Evolutionary conservation across 2,329 filamentous ascomycete genomes (phyloP), one percentile per base, ranked within the genome.

Genomic region (Colletotrichum viniferum): DNA sequence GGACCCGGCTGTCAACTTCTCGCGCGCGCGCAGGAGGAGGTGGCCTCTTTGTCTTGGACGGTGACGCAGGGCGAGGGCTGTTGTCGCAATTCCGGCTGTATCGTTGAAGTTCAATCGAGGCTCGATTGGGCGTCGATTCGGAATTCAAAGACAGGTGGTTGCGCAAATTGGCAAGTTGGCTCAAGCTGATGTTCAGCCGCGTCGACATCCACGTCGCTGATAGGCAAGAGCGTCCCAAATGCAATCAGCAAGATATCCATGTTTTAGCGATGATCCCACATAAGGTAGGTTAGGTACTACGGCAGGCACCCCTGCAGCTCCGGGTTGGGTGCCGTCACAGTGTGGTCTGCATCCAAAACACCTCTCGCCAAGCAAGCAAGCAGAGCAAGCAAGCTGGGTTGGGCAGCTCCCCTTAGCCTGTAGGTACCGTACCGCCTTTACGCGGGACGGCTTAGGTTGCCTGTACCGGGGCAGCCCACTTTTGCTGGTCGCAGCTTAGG

Each of bases 151-250:
- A 38, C 55, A 55, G 24, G 56, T 60, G 21, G 48, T 62, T 26
- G 32, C 4, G 18, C 67, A 52, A 13, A 18, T 56, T 60, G 38
- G 63, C 43, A 66, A 66, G 72, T 60, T 71, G 61, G 71, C 60
- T 67, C 58, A 73, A 73, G 69, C 43, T 69, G 69, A 64, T 74
- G 52, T 71, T 66, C 65, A 36, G 76, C 73, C 69, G 76, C 61
- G 73, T 73, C 65, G 36, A 67, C 52, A 16, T 73, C 73, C 73
- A 77, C 73, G 69, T 76, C 48, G 76, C 64, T 64, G 69, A 69
- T 73, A 70, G 62, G 75, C 38, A 71, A 74, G 43, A 63, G 48
- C 61, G 71, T 74, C 71, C 66, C 56, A 74, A 74, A 62, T 62
- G 43, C 69, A 73, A 73, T 75, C 63, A 73, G 63, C 48, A 64